Conservation (phyloP, 176 grass and related monocot species). For the Triticum monococcum region DNA sequence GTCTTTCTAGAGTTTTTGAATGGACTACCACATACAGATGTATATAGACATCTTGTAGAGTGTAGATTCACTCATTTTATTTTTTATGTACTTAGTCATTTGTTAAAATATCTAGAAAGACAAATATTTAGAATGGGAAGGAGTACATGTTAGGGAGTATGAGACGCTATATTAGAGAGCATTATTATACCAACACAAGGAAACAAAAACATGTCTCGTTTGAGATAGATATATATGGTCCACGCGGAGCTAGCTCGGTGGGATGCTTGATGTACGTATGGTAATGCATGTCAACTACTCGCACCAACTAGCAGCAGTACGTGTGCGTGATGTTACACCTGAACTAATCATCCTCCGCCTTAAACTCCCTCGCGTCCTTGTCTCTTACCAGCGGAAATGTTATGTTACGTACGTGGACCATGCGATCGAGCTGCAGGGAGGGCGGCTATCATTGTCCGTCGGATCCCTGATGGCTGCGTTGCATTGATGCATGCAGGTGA, state of each 20-base stretch:
- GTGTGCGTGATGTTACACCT: background rate
- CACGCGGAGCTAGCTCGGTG: background rate
- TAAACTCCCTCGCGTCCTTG: background rate
- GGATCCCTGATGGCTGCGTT: background rate
- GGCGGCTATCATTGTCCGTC: background rate
- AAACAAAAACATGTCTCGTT: background rate
- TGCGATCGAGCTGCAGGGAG: too few species aligned
- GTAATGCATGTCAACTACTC: background rate
- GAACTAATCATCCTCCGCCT: slow-evolving; percentile 14
- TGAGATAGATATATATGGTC: background rate
- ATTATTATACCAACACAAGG: background rate
- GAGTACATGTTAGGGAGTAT: too few species aligned
- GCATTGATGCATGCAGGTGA: background rate
- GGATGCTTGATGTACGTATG: background rate
- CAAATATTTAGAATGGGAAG: too few species aligned
- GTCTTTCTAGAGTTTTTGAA: too few species aligned
- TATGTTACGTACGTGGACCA: background rate
- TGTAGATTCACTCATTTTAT: too few species aligned
- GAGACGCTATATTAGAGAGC: too few species aligned
- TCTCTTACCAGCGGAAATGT: background rate
- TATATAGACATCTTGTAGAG: too few species aligned
- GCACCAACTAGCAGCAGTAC: background rate
- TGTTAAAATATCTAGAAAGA: too few species aligned
- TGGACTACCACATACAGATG: too few species aligned
- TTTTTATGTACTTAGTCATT: too few species aligned